These are phyloP conservation scores for Cerrena zonata DNA, from an alignment of 1,284 basidiomycete species.

Conservation along the genomic window DNA sequence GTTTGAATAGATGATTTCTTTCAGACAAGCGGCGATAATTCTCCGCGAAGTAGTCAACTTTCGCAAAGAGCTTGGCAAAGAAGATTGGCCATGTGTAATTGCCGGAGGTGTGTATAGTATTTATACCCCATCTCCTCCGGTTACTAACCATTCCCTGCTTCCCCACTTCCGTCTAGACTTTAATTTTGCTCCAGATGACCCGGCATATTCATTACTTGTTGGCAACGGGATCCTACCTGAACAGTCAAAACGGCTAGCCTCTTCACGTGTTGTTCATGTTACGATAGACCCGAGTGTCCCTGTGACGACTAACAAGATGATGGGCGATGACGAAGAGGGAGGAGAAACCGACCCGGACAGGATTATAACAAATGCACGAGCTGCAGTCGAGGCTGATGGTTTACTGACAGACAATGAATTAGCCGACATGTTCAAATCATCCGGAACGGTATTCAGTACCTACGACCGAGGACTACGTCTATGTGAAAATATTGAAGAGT, in stretches of 20 bases:
- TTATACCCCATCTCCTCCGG: neutral
- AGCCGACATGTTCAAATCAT: slow-evolving; percentile 40
- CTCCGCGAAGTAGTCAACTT: slow-evolving; percentile 62
- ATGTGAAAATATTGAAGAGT: slow-evolving; percentile 14
- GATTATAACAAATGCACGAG: slow-evolving; percentile 74
- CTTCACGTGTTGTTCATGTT: slow-evolving; percentile 78
- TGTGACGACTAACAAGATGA: slow-evolving; percentile 20
- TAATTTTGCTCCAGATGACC: slow-evolving; percentile 84
- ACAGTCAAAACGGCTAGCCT: slow-evolving; percentile 50
- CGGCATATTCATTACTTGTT: slow-evolving; percentile 78
- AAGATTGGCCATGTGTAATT: slow-evolving; percentile 73
- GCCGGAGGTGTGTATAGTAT: slow-evolving; percentile 60
- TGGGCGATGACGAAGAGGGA: slow-evolving; percentile 36
- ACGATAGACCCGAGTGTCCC: slow-evolving; percentile 64
- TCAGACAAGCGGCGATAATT: slow-evolving; percentile 66
- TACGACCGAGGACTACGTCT: slow-evolving; percentile 53
- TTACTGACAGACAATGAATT: slow-evolving; percentile 66
- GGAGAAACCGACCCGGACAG: slow-evolving; percentile 58
- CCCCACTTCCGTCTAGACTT: slow-evolving; percentile 77
- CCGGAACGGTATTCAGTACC: slow-evolving; percentile 39
- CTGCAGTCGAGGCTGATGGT: slow-evolving; percentile 59
- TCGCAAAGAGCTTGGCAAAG: slow-evolving; percentile 40
- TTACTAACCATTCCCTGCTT: slow-evolving; percentile 5
- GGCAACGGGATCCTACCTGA: slow-evolving; percentile 48
- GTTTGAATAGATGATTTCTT: slow-evolving; percentile 1